Conservation (phyloP, 345 rosid genomes). For the Clausena lansium region DNA sequence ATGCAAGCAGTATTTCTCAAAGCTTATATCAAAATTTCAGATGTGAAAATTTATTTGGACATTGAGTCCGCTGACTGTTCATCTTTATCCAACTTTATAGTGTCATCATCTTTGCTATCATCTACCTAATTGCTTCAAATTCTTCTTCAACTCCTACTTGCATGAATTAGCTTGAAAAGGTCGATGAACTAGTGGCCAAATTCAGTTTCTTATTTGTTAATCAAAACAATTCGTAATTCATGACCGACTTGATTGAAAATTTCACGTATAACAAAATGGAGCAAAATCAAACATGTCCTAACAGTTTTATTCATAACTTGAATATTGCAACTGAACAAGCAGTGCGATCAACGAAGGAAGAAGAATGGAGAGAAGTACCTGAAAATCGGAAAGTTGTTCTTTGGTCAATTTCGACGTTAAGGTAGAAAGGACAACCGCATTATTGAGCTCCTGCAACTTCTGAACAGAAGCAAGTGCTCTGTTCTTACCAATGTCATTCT, state of each 20-base stretch:
- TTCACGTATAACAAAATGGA: neutral
- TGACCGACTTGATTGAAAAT: neutral
- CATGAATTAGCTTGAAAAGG: neutral
- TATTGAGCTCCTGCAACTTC: conserved; percentile 96
- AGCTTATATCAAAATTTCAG: neutral
- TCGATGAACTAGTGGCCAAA: neutral
- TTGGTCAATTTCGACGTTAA: conserved; percentile 64
- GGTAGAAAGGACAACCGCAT: conserved; percentile 71
- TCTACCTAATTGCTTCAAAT: neutral
- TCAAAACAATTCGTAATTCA: neutral
- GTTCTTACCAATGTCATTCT: conserved; percentile 86
- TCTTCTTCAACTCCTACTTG: neutral
- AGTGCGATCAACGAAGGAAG: neutral
- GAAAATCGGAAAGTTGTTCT: conserved; percentile 79
- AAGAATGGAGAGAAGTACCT: conserved; percentile 41
- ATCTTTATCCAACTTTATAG: neutral
- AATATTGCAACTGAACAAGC: neutral
- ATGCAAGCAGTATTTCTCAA: neutral
- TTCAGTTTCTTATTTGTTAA: neutral
- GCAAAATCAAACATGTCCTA: neutral
- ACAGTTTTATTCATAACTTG: neutral
- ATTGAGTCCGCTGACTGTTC: neutral
- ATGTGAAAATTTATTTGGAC: neutral
- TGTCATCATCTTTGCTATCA: neutral
- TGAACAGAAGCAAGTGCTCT: conserved; percentile 92